Conservation (phyloP, 2,329 filamentous ascomycete genomes). For the Trichophyton verrucosum region DNA sequence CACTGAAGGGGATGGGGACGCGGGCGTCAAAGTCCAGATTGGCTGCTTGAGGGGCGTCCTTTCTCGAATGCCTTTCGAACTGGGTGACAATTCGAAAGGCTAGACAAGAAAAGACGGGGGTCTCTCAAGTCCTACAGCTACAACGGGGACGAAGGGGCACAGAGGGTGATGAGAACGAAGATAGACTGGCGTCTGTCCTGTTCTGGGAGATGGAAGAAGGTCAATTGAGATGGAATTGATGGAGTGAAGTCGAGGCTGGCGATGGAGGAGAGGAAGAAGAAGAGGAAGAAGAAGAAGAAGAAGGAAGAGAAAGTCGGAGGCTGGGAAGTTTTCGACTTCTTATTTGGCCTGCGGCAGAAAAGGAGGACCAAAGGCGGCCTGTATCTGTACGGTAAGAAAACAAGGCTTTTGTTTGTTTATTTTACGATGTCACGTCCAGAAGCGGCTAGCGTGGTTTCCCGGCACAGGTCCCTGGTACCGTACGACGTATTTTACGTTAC, state of each 20-base stretch:
- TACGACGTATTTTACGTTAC: not conserved
- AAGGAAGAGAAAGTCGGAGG: slow-evolving; percentile 13
- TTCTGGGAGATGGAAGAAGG: slow-evolving; percentile 1
- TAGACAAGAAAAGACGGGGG: slow-evolving; percentile 37
- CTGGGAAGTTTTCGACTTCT: too few relatives aligned
- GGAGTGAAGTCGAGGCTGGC: slow-evolving; percentile 8
- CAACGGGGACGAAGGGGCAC: slow-evolving; percentile 10
- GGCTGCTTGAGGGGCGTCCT: slow-evolving; percentile 65
- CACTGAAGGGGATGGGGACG: slow-evolving; percentile 98
- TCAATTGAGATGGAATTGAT: not conserved
- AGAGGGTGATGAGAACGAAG: slow-evolving; percentile 6
- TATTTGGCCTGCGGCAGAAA: slow-evolving; percentile 7
- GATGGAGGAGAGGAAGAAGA: slow-evolving; percentile 16
- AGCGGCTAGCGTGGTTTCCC: not conserved
- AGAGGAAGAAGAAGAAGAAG: slow-evolving; percentile 16
- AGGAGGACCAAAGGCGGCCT: slow-evolving; percentile 9
- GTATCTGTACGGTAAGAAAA: slow-evolving; percentile 1
- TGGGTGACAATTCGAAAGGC: slow-evolving; percentile 37
- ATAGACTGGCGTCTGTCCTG: not conserved
- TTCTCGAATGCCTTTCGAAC: slow-evolving; percentile 52
- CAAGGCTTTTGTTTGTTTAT: not conserved
- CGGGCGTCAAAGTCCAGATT: slow-evolving; percentile 99
- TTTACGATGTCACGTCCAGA: not conserved
- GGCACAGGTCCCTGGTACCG: not conserved
- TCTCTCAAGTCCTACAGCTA: slow-evolving; percentile 19